Evolutionary conservation across 495 filamentous ascomycete species (phyloP).

Genomic region (Cryomyces antarcticus): DNA sequence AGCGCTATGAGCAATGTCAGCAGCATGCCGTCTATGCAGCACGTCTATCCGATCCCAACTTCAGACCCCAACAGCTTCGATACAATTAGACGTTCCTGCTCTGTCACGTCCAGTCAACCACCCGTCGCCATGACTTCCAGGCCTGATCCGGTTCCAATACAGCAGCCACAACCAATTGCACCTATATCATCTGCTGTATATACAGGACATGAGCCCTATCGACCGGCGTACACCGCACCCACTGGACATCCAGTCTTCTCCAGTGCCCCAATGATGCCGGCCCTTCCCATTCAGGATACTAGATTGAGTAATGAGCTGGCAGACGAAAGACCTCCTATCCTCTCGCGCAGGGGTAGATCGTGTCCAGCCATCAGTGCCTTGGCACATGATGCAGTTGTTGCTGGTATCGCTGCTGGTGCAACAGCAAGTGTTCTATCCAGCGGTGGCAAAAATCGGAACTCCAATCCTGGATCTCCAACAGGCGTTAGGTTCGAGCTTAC

Average conservation of each 20-base stretch:
- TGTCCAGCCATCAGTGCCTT: constrained; percentile 3
- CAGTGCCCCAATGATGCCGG: neutral
- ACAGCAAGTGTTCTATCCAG: constrained; percentile 7
- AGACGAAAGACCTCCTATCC: no score
- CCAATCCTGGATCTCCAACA: neutral
- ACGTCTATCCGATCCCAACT: constrained; percentile 9
- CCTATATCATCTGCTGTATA: constrained; percentile 13
- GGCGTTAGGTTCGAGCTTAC: constrained; percentile 18
- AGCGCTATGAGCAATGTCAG: constrained; percentile 7
- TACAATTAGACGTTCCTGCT: constrained; percentile 6
- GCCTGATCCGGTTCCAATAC: constrained; percentile 14
- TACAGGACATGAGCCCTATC: constrained; percentile 3
- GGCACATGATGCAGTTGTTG: constrained; percentile 12
- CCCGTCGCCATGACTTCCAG: neutral
- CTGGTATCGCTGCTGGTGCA: constrained; percentile 12
- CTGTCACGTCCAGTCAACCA: constrained; percentile 2
- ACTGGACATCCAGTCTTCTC: constrained; percentile 16
- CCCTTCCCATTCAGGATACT: no score
- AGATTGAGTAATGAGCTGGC: no score
- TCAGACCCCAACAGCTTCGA: constrained; percentile 8
- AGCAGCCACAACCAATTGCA: constrained; percentile 20
- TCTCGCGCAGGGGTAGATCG: neutral
- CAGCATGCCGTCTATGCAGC: constrained; percentile 10
- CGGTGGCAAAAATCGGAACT: neutral
- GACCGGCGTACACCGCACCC: constrained; percentile 10